Conservation (phyloP, 495 filamentous ascomycete species). For the Trichoderma orchidacearum region DNA sequence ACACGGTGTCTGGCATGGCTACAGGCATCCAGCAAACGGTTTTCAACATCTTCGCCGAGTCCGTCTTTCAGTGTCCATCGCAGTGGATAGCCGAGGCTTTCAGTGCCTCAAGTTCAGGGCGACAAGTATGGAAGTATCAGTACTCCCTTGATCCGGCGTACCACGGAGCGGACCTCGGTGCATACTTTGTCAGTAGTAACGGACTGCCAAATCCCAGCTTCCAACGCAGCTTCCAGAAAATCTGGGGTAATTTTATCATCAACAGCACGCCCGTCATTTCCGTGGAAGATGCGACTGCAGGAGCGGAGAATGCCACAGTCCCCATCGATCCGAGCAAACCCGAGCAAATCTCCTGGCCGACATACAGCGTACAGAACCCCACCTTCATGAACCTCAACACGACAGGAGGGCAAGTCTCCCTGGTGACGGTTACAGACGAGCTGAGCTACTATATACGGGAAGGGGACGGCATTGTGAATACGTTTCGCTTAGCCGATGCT, state of each 20-base stretch:
- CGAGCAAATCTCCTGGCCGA: slow-evolving; percentile 13
- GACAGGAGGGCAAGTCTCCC: slow-evolving; percentile 31
- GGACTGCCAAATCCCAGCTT: slow-evolving; percentile 16
- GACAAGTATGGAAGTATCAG: slow-evolving; percentile 42
- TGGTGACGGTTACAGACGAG: slow-evolving; percentile 11
- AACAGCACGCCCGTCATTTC: slow-evolving; percentile 35
- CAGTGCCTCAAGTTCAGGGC: slow-evolving; percentile 1
- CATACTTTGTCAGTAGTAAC: slow-evolving; percentile 30
- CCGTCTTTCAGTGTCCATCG: slow-evolving; percentile 45
- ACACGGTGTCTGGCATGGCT: slow-evolving; percentile 11
- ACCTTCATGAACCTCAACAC: slow-evolving; percentile 39
- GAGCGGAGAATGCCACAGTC: slow-evolving; percentile 11
- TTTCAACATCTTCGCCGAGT: slow-evolving; percentile 47
- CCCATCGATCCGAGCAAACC: slow-evolving; percentile 8
- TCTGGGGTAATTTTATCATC: slow-evolving; percentile 44
- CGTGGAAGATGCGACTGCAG: slow-evolving; percentile 25
- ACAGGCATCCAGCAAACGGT: slow-evolving; percentile 21
- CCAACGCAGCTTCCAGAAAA: slow-evolving; percentile 17
- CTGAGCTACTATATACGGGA: slow-evolving; percentile 16
- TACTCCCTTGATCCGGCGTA: slow-evolving; percentile 44
- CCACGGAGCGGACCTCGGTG: slow-evolving; percentile 41
- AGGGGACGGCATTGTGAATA: slow-evolving; percentile 29
- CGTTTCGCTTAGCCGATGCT: slow-evolving; percentile 32
- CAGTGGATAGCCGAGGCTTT: slow-evolving; percentile 53
- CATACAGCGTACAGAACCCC: slow-evolving; percentile 18